Percentiles rank a stretch among this genome's conserved stretches.
Conservation (phyloP, 169 alveolate species). For the Plasmodium coatneyi region DNA sequence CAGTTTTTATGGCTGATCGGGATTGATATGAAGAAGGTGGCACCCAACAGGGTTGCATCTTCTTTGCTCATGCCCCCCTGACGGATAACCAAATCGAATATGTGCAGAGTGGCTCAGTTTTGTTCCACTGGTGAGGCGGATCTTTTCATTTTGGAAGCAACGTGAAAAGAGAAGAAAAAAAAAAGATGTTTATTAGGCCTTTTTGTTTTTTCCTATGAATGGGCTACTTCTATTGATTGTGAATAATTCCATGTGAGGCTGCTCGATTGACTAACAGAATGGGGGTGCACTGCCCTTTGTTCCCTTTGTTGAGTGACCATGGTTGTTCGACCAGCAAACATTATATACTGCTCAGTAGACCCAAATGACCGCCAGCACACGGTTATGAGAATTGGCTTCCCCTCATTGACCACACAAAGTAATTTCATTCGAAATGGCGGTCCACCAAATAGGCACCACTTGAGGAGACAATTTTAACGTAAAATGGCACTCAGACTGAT, state of each 20-base stretch:
- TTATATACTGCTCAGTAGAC: not conserved
- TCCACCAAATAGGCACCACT: not conserved
- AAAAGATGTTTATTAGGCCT: not conserved
- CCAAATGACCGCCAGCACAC: not conserved
- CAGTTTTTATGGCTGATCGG: not conserved
- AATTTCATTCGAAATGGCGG: not conserved
- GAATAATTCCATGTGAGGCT: not conserved
- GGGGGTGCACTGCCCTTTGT: not conserved
- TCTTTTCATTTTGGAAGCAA: not conserved
- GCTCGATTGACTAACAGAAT: not conserved
- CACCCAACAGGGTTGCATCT: not conserved
- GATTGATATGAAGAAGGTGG: not conserved
- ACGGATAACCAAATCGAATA: not conserved
- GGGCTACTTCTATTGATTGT: not conserved
- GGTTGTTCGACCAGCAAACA: not conserved
- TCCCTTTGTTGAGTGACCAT: not conserved
- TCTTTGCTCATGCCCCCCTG: not conserved
- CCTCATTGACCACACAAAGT: not conserved
- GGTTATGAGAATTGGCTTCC: not conserved
- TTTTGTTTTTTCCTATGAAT: not conserved
- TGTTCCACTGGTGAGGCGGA: not conserved
- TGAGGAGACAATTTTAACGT: not conserved
- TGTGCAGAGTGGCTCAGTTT: not conserved
- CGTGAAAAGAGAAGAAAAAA: not conserved
- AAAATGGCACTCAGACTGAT: not conserved